Base-by-base conservation (phyloP, 106 monocot genomes). In the Acorus calamus region DNA sequence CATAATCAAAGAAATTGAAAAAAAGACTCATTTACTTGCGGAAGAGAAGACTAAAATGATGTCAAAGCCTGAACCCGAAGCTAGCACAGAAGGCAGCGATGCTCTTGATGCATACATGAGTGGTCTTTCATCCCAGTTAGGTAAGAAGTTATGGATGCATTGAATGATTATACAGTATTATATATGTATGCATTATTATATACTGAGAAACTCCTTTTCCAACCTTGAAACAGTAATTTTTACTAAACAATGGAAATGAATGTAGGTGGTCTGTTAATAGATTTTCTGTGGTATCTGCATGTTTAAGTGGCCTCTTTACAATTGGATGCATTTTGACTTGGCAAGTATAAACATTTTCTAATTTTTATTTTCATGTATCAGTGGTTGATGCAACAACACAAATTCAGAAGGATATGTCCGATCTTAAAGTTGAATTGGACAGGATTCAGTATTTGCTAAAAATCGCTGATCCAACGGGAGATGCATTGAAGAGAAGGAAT, bases 381-480 rank as follows among this genome's bases (percentile, higher is more conserved):
- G 98, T 81, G 12, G 57, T 83, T 60, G 88, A 92, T 67, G 74
- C 51, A 52, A 71, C 81, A 61, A 5, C 41, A 58, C 42, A 77
- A 66, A 77, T 83, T 53, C 72, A 92, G 72, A 78, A 77, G 60
- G 87, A 88, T 53, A 41, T 98, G 14, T 61, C 69, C 10, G 69
- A 66, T 75, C 87, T 92, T 9, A 84, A 92, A 71, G 66, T 65
- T 52, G 85, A 98, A 47, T 69, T 92, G 53, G 83, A 85, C 69
- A 87, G 81, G 69, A 60, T 77, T 69, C 60, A 52, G 10, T 92
- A 88, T 64, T 76, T 98, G 65, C 88, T 92, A 48, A 84, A 83
- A 81, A 85, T 98, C 62, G 98, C 98, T 11, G 98, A 98, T 66
- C 98, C 98, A 56, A 81, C 61, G 58, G 98, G 98, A 50, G 91